Base-by-base conservation (phyloP, 2,329 filamentous ascomycete species). In the Aschersonia sp. region DNA sequence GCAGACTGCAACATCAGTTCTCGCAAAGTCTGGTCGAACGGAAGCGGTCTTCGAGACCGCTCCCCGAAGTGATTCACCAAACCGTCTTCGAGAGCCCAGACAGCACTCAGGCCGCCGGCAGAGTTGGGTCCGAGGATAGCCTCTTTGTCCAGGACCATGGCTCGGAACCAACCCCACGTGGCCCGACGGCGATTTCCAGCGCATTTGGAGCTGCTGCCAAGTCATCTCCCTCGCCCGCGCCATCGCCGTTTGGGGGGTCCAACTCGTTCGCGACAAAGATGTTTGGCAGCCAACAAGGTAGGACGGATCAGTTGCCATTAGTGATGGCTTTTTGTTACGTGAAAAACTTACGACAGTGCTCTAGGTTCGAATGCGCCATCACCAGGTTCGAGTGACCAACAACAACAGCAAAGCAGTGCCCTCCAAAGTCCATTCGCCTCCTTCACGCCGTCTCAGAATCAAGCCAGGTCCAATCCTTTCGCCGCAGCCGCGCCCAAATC, bases 21-120 rank as follows among this genome's bases (percentile, higher is more conserved):
- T 82, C 79, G 1, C 63, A 67, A 9, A 59, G 54, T 5, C 58
- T 83, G 12, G 79, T 83, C 6, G 79, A 83, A 59, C 65, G 65
- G 45, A 83, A 83, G 58, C 74, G 79, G 30, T 70, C 70, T 5
- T 60, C 62, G 9, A 67, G 66, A 44, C 61, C 73, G 9, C 63
- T 83, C 2, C 69, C 76, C 3, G 65, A 75, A 30, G 63, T 79
- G 29, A 77, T 83, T 32, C 74, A 77, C 53, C 62, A 64, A 35
- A 80, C 75, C 1, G 63, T 79, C 9, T 76, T 65, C 45, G 70
- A 72, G 39, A 40, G 47, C 5, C 11, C 29, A 9, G 30, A 30
- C 10, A 52, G 46, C 37, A 46, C 42, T 12, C 30, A 30, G 22
- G 40, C 10, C 10, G 30, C 46, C 5, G 57, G 55, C 11, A 51